Evolutionary conservation across 176 grass and related monocot genomes (phyloP), one percentile per base, ranked within the genome.

Genomic region (Lolium rigidum): DNA sequence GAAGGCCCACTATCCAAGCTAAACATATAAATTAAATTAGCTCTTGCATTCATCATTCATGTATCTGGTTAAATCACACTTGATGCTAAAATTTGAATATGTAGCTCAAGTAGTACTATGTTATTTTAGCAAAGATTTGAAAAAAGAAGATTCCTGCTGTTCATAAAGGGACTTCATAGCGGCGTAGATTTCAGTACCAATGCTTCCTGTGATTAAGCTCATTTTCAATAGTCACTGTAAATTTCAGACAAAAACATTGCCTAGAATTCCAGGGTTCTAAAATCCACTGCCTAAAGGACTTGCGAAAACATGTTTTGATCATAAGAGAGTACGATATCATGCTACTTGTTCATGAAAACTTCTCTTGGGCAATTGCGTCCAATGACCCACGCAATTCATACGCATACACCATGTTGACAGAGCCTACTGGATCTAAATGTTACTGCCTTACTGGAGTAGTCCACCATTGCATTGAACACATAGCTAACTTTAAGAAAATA

Each of bases 401-500:
- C 11, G 5, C 65, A 47, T 6, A 20, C 24, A 25, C 37, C 37
- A 58, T 57, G 77, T 13, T 5, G 35, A 66, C 17, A 88, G 12
- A 55, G 20, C 58, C 28, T 71, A 68, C 61, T 52, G 61, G 63
- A 82, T 78, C 25, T 8, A 77, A 73, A 82, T 35, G 39, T 69
- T 69, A 12, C n/a, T n/a, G n/a, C n/a, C n/a, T n/a, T n/a, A n/a
- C 24, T 67, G 47, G 31, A 18, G 56, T 74, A 21, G 38, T 50
- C 35, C 5, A 60, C 5, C 15, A 38, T 70, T 37, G 14, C 11
- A 57, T 56, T 7, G 63, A 80, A 31, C 44, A 16, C 26, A 59
- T 1, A 47, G 21, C 20, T 16, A 76, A 59, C 4, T 69, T 50
- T 51, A 55, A 75, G 38, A 75, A 61, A 73, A 10, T 15, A 41